Conservation (phyloP, 805 yeast species). For the Lipomyces starkeyi region DNA sequence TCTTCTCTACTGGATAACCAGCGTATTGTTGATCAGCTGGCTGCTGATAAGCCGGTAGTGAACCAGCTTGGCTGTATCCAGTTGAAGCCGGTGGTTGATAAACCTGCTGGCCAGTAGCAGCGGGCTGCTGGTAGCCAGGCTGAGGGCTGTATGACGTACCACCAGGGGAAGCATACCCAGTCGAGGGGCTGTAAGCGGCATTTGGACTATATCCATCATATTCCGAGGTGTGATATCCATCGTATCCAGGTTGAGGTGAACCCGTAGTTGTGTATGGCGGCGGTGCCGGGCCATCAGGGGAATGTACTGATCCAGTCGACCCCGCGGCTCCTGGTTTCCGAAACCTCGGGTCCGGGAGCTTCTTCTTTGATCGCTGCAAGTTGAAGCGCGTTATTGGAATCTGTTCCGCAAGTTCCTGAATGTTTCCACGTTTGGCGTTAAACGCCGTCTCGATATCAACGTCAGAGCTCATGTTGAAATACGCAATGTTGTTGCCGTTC, state of each 20-base stretch:
- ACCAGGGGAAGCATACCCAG: constrained; percentile 11
- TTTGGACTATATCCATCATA: constrained; percentile 1
- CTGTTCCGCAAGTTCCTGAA: constrained; percentile 87
- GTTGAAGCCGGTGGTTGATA: constrained; percentile 11
- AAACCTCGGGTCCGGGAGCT: constrained; percentile 17
- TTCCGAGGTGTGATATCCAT: constrained; percentile 10
- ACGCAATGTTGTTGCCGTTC: constrained; percentile 97
- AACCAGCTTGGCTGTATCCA: constrained; percentile 14
- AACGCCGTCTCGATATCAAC: constrained; percentile 81
- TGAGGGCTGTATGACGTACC: constrained; percentile 15
- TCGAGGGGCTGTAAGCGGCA: neutral
- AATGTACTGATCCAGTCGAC: constrained; percentile 1
- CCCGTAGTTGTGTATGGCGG: constrained; percentile 43
- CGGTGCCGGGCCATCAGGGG: constrained; percentile 39
- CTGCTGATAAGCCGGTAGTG: constrained; percentile 19
- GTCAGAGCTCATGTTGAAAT: constrained; percentile 76
- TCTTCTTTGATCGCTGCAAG: constrained; percentile 25
- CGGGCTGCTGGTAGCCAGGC: constrained; percentile 15
- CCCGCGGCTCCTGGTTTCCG: constrained; percentile 39
- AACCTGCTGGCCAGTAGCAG: constrained; percentile 18
- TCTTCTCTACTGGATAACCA: constrained; percentile 31
- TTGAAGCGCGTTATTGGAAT: constrained; percentile 91
- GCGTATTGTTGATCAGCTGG: constrained; percentile 22
- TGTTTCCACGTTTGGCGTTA: constrained; percentile 80
- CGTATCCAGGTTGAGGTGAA: constrained; percentile 7